Base-by-base conservation (phyloP, 2,329 filamentous ascomycete genomes). In the Alternaria dauci region DNA sequence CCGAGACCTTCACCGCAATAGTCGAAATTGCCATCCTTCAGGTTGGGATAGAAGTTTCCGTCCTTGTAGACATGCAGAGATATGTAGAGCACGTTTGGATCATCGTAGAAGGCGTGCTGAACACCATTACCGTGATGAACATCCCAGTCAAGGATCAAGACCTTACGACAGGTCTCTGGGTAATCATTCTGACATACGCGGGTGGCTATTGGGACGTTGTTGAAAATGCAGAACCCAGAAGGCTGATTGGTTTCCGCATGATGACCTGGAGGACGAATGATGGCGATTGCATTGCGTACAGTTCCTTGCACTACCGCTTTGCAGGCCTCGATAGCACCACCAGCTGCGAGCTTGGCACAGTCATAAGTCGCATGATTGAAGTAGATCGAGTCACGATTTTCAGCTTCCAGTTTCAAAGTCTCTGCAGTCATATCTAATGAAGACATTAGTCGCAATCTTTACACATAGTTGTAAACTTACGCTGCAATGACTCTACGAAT, bases 191-290 rank as follows among this genome's bases (percentile, higher is more conserved):
- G 93, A 75, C 94, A 97, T 12, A 94, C 91, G 61, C 88, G 90
- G n/a, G 93, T 90, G 1, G 94, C 94, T 59, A 99, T 91, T 20
- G 92, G 93, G 3, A 98, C 95, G 73, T 99, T 99, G 81, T 99
- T 97, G 82, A 98, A 98, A 60, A 98, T 87, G 77, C 95, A 99
- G 75, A 99, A 99, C 0, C 95, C 95, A 86, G 97, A 95, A 1
- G 94, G 87, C 36, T 89, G 84, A 71, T 95, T 86, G 59, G 88
- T 89, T 76, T 99, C 95, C 1, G 95, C 95, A 78, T 99, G 95
- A 73, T 99, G 95, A 0, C 95, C 95, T 0, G 95, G 95, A 2
- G 95, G 95, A 14, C 95, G 88, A 71, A 99, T 97, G 38, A 99
- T 90, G 1, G 95, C 95, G 76, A 99, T 95, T 0, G 92, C 93